Evolutionary conservation across 495 filamentous ascomycete species (phyloP).

Genomic region (Penicillium taxi): DNA sequence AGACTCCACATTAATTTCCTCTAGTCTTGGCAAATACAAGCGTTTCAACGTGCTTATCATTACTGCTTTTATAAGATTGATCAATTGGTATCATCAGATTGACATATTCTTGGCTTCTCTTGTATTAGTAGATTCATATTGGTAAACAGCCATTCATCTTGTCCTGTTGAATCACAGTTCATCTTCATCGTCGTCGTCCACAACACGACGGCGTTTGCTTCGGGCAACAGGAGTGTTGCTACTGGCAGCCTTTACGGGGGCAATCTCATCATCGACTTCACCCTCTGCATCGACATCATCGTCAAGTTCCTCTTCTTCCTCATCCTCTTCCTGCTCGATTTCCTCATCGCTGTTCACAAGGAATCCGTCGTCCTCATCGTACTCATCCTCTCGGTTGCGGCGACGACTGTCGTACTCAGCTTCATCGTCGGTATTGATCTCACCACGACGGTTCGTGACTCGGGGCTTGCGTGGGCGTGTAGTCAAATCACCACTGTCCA

Average conservation of each 20-base stretch:
- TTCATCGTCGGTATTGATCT: slow-evolving; percentile 49
- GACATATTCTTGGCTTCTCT: no score
- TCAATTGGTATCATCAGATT: no score
- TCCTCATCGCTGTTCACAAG: slow-evolving; percentile 69
- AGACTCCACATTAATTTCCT: no score
- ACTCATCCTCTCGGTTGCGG: slow-evolving; percentile 66
- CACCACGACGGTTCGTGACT: slow-evolving; percentile 40
- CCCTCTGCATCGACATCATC: slow-evolving; percentile 53
- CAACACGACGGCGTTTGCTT: slow-evolving; percentile 41
- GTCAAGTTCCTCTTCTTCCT: slow-evolving; percentile 56
- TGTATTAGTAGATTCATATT: no score
- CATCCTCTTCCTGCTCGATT: slow-evolving; percentile 48
- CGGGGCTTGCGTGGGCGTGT: slow-evolving; percentile 38
- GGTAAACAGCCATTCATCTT: no score
- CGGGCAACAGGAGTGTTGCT: slow-evolving; percentile 31
- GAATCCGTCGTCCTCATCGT: slow-evolving; percentile 74
- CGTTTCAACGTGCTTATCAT: no score
- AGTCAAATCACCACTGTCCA: slow-evolving; percentile 50
- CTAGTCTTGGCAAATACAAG: no score
- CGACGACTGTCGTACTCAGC: slow-evolving; percentile 57
- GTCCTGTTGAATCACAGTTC: no score
- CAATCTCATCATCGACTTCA: slow-evolving; percentile 40
- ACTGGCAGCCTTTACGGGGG: slow-evolving; percentile 16
- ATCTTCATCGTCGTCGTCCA: slow-evolving; percentile 40
- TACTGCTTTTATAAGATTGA: no score